These are phyloP conservation scores for Teratosphaeria destructans DNA, from an alignment of 2,329 filamentous ascomycete species.

Conservation along the genomic window DNA sequence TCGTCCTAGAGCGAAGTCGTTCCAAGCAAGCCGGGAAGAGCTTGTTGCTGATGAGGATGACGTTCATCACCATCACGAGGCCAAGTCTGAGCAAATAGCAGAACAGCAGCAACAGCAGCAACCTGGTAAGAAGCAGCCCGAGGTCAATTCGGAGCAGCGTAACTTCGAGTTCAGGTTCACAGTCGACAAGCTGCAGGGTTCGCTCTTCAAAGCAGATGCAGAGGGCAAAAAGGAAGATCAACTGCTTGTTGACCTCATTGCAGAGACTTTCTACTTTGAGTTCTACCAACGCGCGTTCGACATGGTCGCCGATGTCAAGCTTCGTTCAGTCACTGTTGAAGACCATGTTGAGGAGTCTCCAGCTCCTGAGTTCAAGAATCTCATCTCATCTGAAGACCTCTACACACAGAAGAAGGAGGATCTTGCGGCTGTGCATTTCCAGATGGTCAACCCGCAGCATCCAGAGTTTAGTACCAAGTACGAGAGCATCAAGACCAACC, in stretches of 20 bases:
- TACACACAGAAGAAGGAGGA: conserved; percentile 61
- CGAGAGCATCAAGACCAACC: conserved; percentile 85
- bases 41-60: conserved; percentile 60
- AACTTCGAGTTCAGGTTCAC: conserved; percentile 96
- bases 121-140: conserved; percentile 36
- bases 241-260: conserved; percentile 80
- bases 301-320: conserved; percentile 82
- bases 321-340: conserved; percentile 79
- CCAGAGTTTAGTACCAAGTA: conserved; percentile 89
- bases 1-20: conserved; percentile 56
- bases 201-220: conserved; percentile 76
- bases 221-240: conserved; percentile 66
- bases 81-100: neutral
- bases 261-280: conserved; percentile 76
- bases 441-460: conserved; percentile 79
- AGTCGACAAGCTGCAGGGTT: conserved; percentile 87
- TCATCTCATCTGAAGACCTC: conserved; percentile 81
- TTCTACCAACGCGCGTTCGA: conserved; percentile 85
- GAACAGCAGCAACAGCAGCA: neutral
- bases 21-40: conserved; percentile 61
- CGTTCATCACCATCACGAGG: conserved; percentile 46
- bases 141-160: conserved; percentile 64
- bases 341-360: conserved; percentile 87
- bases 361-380: conserved; percentile 85
- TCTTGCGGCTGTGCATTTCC: conserved; percentile 79